These are phyloP conservation scores for Scleroderma bovista DNA, from an alignment of 768 basidiomycete genomes.

Conservation along the genomic window DNA sequence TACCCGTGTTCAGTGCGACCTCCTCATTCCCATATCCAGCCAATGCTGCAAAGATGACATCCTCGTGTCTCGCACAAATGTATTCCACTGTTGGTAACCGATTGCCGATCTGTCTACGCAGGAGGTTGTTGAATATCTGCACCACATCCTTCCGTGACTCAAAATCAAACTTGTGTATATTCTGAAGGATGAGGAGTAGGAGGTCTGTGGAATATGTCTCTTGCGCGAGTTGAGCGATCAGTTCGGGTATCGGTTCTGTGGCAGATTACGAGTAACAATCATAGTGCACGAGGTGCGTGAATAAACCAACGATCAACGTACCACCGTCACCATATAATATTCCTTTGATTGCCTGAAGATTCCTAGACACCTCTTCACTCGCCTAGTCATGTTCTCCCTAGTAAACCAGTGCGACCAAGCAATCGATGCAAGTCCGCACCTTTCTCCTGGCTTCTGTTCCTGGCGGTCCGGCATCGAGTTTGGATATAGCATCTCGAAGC, in stretches of 20 bases:
- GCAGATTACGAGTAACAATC: not conserved
- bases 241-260: constrained; percentile 78
- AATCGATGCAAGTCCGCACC: constrained; percentile 40
- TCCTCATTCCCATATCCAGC: constrained; percentile 95
- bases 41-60: constrained; percentile 77
- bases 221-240: constrained; percentile 91
- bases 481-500: constrained; percentile 72
- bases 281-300: not conserved
- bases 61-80: constrained; percentile 67
- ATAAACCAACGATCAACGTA: constrained; percentile 28
- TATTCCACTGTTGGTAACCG: constrained; percentile 98
- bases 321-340: constrained; percentile 87
- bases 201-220: constrained; percentile 93
- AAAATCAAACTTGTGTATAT: constrained; percentile 87
- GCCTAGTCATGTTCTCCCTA: constrained; percentile 44
- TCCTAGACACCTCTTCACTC: constrained; percentile 84
- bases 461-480: constrained; percentile 66
- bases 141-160: constrained; percentile 87
- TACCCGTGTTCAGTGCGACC: constrained; percentile 93
- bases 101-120: constrained; percentile 86
- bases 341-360: constrained; percentile 84
- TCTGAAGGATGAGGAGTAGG: constrained; percentile 70
- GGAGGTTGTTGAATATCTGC: constrained; percentile 84
- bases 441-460: constrained; percentile 76
- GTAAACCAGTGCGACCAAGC: not conserved